Base-by-base conservation (phyloP, 108 stramenopile genomes). In the Cyclotella sp. region DNA sequence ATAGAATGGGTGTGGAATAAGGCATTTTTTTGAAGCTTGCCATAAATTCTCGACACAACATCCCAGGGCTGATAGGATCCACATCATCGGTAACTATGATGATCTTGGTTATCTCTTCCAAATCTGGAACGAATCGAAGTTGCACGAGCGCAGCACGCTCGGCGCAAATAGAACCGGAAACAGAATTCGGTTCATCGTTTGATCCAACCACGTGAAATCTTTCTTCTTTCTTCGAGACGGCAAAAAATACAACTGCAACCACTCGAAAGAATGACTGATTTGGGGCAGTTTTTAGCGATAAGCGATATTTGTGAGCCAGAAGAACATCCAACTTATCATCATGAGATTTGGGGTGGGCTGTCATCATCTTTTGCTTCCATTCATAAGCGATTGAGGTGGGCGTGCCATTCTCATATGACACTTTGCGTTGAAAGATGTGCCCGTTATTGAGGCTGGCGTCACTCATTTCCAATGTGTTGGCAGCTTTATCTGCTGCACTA, bases 1-100 rank as follows among this genome's bases (percentile, higher is more conserved):
- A 58, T 12, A 90, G 55, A 15, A 92, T 84, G 0, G 76, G 86
- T 1, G 87, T 64, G 47, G 84, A 80, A 81, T 86, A 84, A 5
- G 91, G 81, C 58, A 79, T 84, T 4, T 69, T 57, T 55, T 58
- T 70, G 14, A 87, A 84, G 34, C 92, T 89, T 5, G 85, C 83
- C 83, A 97, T 72, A 68, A 90, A 97, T 63, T 97, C 94, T 39
- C 96, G 84, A 80, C 96, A 97, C 12, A 95, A 63, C 79, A 88
- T 75, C 0, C 96, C 96, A 8, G 94, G 95, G 29, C 84, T 75
- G 59, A 95, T 87, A 2, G 94, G 85, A 54, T 85, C 84, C 12
- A 68, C 68, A 49, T 86, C 80, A 75, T 97, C 96, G 5, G 94
- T 92, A 27, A 89, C 87, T 65, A 86, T 70, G 27, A 83, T 73